phyloP scores from a whole-genome alignment of 73 alveolate species.

The Symbiodinium pilosum region DNA sequence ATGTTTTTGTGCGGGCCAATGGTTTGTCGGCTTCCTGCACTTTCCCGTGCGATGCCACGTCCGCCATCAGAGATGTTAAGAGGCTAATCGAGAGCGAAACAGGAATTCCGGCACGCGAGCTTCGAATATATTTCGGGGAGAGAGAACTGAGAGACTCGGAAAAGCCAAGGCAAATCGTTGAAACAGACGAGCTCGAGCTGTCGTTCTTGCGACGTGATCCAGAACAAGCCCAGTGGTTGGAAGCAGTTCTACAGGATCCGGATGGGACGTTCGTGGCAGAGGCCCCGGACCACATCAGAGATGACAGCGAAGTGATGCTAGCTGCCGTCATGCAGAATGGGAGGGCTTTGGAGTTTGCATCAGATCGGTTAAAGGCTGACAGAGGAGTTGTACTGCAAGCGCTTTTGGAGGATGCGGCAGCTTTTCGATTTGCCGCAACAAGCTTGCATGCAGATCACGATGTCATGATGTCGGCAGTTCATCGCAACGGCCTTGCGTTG shows the following conservation, averaged over 20 bases:
- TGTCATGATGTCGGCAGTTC: slow-evolving; percentile 64
- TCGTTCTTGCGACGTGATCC: slow-evolving; percentile 75
- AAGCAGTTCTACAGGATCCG: slow-evolving; percentile 34
- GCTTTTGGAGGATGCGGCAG: slow-evolving; percentile 27
- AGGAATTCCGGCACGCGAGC: slow-evolving; percentile 1
- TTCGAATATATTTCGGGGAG: slow-evolving; percentile 32
- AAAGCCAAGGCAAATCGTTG: background rate
- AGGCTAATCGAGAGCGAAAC: slow-evolving; percentile 8
- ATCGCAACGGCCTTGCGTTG: slow-evolving; percentile 60
- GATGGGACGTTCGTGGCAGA: slow-evolving; percentile 7
- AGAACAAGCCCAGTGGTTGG: slow-evolving; percentile 82
- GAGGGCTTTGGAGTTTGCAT: slow-evolving; percentile 44
- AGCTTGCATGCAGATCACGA: slow-evolving; percentile 57
- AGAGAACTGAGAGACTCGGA: slow-evolving; percentile 31
- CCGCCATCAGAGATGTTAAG: slow-evolving; percentile 24
- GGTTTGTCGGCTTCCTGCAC: slow-evolving; percentile 53
- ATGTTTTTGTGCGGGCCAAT: slow-evolving; percentile 19
- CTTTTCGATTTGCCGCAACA: slow-evolving; percentile 51
- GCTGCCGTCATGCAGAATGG: slow-evolving; percentile 67
- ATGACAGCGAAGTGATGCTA: slow-evolving; percentile 43
- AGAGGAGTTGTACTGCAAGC: slow-evolving; percentile 40
- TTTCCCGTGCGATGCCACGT: background rate
- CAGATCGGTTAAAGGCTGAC: slow-evolving; percentile 15
- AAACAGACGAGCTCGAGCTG: slow-evolving; percentile 16
- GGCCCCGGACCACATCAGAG: slow-evolving; percentile 7